These are phyloP conservation scores for Globisporangium takayamanum DNA, from an alignment of 352 stramenopile genomes.

Conservation along the genomic window DNA sequence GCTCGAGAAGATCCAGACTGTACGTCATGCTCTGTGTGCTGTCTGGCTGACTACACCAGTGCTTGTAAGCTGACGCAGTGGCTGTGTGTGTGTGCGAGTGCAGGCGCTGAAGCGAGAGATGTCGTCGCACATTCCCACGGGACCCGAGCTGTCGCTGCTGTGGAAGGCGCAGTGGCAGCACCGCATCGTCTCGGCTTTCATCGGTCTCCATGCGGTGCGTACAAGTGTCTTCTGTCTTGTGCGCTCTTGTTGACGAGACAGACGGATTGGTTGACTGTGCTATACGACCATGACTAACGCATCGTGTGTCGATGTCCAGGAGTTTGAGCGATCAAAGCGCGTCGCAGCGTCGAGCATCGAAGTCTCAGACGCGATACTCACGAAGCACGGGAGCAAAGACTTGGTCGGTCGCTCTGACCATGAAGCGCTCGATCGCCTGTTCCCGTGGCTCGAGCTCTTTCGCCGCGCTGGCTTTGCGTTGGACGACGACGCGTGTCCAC, in stretches of 20 bases:
- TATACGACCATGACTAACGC: too few relatives aligned
- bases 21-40: conserved; percentile 15
- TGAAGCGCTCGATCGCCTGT: conserved; percentile 20
- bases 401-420: neutral
- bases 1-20: conserved; percentile 55
- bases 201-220: conserved; percentile 51
- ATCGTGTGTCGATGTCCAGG: conserved; percentile 2
- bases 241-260: neutral
- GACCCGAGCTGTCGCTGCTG: conserved; percentile 46
- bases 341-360: conserved; percentile 15
- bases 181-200: conserved; percentile 53
- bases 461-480: conserved; percentile 43
- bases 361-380: conserved; percentile 8
- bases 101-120: conserved; percentile 52
- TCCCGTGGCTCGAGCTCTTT: conserved; percentile 69
- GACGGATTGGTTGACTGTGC: too few relatives aligned
- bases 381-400: conserved; percentile 10
- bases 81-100: neutral
- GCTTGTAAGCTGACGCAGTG: too few relatives aligned
- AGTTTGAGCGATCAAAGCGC: conserved; percentile 18
- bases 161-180: conserved; percentile 70
- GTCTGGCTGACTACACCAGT: neutral
- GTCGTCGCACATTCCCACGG: conserved; percentile 49
- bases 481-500: conserved; percentile 44
- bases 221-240: neutral